Percentiles rank a stretch among this genome's conserved stretches.
phyloP scores from a whole-genome alignment of 257 asterid genomes.

The Fraxinus pennsylvanica region DNA sequence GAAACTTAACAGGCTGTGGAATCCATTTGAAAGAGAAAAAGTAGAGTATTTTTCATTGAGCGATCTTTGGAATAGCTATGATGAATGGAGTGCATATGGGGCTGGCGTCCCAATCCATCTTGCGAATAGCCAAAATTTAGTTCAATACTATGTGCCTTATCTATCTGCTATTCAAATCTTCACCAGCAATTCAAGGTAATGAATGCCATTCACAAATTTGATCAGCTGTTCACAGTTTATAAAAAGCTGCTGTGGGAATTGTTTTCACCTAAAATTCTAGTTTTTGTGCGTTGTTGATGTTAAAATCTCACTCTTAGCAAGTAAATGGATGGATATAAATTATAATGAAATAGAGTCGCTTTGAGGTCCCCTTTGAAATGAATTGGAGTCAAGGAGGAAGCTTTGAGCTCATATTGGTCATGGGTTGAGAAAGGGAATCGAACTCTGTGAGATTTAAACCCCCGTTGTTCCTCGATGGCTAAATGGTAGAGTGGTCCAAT shows the following conservation, averaged over 20 bases:
- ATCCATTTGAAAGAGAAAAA: constrained; percentile 85
- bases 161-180: constrained; percentile 96
- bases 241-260: background rate
- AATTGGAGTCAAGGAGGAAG: background rate
- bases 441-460: background rate
- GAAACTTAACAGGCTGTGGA: constrained; percentile 90
- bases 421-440: background rate
- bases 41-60: constrained; percentile 76
- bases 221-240: background rate
- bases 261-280: background rate
- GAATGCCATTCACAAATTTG: background rate
- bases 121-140: constrained; percentile 61
- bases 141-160: constrained; percentile 90
- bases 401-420: too few species aligned
- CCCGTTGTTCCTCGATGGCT: background rate
- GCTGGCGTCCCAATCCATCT: constrained; percentile 81
- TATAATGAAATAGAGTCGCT: background rate
- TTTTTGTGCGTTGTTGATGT: background rate
- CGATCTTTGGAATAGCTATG: constrained; percentile 87
- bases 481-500: background rate
- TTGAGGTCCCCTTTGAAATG: background rate
- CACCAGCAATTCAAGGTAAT: constrained; percentile 80
- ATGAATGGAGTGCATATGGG: constrained; percentile 96
- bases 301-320: background rate
- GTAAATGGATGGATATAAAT: background rate